Conservation (phyloP, 345 rosid genomes). For the Bruguiera sexangula region DNA sequence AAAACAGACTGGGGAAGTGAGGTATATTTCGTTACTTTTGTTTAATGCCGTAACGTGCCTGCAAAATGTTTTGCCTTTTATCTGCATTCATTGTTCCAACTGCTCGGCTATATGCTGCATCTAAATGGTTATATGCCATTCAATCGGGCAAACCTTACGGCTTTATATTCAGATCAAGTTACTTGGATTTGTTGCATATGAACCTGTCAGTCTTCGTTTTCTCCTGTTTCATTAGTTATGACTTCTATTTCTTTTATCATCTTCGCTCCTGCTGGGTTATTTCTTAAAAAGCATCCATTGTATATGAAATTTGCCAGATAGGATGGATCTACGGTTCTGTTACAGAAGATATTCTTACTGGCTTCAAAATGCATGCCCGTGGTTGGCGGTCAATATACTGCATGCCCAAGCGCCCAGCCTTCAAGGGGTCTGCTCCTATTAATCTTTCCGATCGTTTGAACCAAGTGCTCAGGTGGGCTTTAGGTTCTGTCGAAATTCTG, state of each 20-base stretch:
- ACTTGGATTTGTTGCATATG: neutral
- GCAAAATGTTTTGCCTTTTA: neutral
- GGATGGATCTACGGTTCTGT: constrained; percentile 99
- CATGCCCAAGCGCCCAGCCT: constrained; percentile 82
- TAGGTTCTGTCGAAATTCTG: constrained; percentile 92
- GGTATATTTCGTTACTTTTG: constrained; percentile 31
- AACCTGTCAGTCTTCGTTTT: neutral
- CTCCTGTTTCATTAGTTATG: neutral
- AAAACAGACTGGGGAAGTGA: constrained; percentile 92
- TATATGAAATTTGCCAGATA: constrained; percentile 48
- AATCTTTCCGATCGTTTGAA: constrained; percentile 94
- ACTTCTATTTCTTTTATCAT: no score
- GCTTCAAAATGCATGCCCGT: constrained; percentile 97
- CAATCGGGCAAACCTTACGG: neutral
- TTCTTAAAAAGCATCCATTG: neutral
- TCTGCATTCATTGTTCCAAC: neutral
- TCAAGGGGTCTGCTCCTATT: constrained; percentile 94
- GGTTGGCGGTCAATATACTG: constrained; percentile 98
- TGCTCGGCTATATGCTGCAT: neutral
- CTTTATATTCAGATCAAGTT: neutral
- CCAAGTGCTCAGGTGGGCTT: constrained; percentile 98
- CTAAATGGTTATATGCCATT: no score
- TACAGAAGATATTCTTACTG: constrained; percentile 95
- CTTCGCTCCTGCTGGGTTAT: no score
- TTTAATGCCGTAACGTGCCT: neutral